Evolutionary conservation across 116 monocot species (phyloP).

Genomic region (Iris pallida): DNA sequence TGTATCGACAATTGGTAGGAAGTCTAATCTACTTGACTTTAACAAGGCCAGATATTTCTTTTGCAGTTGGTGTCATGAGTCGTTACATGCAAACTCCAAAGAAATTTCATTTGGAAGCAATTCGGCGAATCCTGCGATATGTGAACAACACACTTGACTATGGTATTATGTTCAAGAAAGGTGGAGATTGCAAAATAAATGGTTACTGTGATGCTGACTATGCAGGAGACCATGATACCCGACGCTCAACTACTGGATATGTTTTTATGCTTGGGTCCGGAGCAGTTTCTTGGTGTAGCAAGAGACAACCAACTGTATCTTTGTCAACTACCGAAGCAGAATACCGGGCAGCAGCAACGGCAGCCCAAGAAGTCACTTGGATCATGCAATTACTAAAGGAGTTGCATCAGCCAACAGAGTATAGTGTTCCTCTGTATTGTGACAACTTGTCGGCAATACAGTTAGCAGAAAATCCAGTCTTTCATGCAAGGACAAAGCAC

Average conservation of each 20-base stretch:
- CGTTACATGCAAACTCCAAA: constrained; percentile 11
- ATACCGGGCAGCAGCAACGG: constrained; percentile 10
- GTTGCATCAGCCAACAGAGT: constrained; percentile 1
- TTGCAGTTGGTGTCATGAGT: constrained; percentile 11
- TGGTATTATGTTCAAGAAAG: constrained; percentile 12
- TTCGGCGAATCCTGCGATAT: constrained; percentile 10
- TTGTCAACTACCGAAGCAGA: constrained; percentile 14
- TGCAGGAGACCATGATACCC: constrained; percentile 12
- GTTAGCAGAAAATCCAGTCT: constrained; percentile 14
- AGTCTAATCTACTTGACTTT: constrained; percentile 9
- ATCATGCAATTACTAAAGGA: constrained; percentile 7
- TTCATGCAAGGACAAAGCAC: constrained; percentile 6
- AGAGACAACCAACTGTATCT: too few relatives aligned
- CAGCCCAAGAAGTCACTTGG: constrained; percentile 6
- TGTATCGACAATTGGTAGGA: constrained; percentile 13
- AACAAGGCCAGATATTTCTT: constrained; percentile 1
- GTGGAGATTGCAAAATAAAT: constrained; percentile 4
- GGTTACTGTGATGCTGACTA: constrained; percentile 24
- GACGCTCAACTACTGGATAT: constrained; percentile 17
- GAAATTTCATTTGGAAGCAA: constrained; percentile 13
- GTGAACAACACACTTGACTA: constrained; percentile 10
- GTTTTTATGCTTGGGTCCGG: constrained; percentile 8
- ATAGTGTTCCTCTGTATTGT: constrained; percentile 9
- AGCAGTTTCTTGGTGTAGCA: constrained; percentile 22
- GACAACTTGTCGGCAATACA: constrained; percentile 14